These are phyloP conservation scores for Wickerhamomyces mucosus DNA, from an alignment of 805 yeast species.

Conservation along the genomic window DNA sequence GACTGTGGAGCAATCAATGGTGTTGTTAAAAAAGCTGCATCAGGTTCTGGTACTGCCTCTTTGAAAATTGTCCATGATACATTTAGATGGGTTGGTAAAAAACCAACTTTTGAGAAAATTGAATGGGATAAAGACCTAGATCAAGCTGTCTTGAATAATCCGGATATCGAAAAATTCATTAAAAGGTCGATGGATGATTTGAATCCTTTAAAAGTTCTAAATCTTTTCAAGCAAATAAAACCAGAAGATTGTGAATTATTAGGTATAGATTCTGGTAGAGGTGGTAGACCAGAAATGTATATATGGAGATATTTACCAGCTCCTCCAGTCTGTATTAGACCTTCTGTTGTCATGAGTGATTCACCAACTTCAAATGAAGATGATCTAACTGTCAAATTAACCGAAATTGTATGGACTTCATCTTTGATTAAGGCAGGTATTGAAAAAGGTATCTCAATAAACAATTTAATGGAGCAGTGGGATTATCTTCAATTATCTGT, in stretches of 20 bases:
- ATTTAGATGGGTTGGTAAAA: conserved; percentile 92
- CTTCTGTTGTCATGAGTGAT: conserved; percentile 90
- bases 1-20: conserved; percentile 87
- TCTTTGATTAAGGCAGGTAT: conserved; percentile 89
- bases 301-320: conserved; percentile 97
- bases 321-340: conserved; percentile 98
- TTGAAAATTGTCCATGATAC: conserved; percentile 92
- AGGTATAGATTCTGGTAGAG: conserved; percentile 80
- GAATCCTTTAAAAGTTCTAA: conserved; percentile 83
- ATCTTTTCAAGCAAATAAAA: conserved; percentile 74
- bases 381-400: conserved; percentile 89
- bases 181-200: conserved; percentile 88
- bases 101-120: conserved; percentile 71
- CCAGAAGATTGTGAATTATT: conserved; percentile 88
- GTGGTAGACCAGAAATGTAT: conserved; percentile 93
- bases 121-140: conserved; percentile 85
- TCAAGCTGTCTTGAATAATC: conserved; percentile 61
- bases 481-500: conserved; percentile 91
- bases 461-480: conserved; percentile 98
- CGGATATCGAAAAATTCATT: conserved; percentile 81
- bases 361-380: conserved; percentile 90
- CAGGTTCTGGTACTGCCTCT: conserved; percentile 88
- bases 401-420: conserved; percentile 97
- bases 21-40: conserved; percentile 92
- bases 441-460: conserved; percentile 88